Evolutionary conservation across 148 eudicot species (phyloP), one percentile per base, ranked within the genome.

Genomic region (Euryodendron excelsum): DNA sequence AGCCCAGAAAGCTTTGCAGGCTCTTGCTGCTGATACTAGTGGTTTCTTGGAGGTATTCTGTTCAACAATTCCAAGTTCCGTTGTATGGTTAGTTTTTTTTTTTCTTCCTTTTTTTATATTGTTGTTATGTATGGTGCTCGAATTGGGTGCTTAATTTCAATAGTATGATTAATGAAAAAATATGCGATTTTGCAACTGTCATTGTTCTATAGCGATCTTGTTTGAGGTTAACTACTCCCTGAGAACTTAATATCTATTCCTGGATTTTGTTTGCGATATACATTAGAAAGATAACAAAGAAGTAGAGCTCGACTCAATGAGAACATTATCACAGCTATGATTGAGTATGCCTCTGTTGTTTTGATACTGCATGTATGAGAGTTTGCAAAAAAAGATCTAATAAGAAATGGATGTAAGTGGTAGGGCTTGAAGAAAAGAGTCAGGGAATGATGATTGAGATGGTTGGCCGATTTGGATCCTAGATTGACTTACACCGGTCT

Each of bases 1-100:
- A 75, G 97, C 99, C 82, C 97, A 95, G 69, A 90, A 82, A 72
- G 94, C 99, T 48, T 86, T 95, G 39, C 98, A 95, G 81, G 98
- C 98, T 2, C 87, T 95, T 69, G 97, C 98, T 86, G 87, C 98
- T 79, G 98, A 95, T 64, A 79, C 96, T 47, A 74, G 84, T 80
- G 97, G 96, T 20, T 92, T 94, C 86, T 84, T 92, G 75, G 97
- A 94, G 98, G 98, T 94, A 75, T 14, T 66, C 60, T 13, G 25
- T 72, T 72, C 47, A 12, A 61, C 15, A 50, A 60, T 45, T n/a
- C 10, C 10, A 23, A 12, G 20, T 44, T 47, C 10, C 62, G 41
- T 47, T 74, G 56, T 17, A 30, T 44, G 25, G 13, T 39, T 45
- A 11, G n/a, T n/a, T n/a, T n/a, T n/a, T n/a, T n/a, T n/a, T n/a